Base-by-base conservation (phyloP, 345 rosid genomes). In the Acer saccharum region DNA sequence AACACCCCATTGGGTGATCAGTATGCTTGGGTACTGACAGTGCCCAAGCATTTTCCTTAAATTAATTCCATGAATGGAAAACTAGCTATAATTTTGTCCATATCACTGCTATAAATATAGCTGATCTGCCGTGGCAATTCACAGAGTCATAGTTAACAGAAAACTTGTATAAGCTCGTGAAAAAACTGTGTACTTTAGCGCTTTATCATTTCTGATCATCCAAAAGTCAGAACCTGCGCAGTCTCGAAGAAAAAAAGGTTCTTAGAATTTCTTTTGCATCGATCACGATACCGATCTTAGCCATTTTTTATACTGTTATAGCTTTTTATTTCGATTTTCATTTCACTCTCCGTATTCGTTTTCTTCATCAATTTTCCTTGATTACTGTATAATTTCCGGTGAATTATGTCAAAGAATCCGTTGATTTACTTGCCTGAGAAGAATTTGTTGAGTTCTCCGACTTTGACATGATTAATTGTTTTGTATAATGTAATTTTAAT, bases 241-340 rank as follows among this genome's bases (percentile, higher is more conserved):
- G 60, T 73, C 68, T 63, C 58, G 2, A 16, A 57, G 18, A 23
- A 21, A 16, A 69, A 29, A 71, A 73, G 76, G 76, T 73, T n/a
- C 60, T 17, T 57, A 57, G 11, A 72, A 21, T 54, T 73, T 5
- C 58, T 14, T 17, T 25, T 44, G 23, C 58, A 20, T 61, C 68
- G 27, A 74, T 77, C 74, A 58, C 67, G 52, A 73, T 77, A 73
- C 76, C 54, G 72, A 73, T 69, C 72, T 73, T 55, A 29, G 21
- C 48, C 17, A 10, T 14, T n/a, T n/a, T n/a, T 25, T 60, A 20
- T 21, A 57, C 16, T 48, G 12, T 25, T 44, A 21, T 6, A n/a
- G 18, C 60, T 66, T 65, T 66, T 35, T 20, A 11, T 35, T 73
- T 21, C 60, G 32, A 12, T 72, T 32, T 18, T 68, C 3, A 64